Base-by-base conservation (phyloP, 331 rosid genomes). In the Quercus tomentella region DNA sequence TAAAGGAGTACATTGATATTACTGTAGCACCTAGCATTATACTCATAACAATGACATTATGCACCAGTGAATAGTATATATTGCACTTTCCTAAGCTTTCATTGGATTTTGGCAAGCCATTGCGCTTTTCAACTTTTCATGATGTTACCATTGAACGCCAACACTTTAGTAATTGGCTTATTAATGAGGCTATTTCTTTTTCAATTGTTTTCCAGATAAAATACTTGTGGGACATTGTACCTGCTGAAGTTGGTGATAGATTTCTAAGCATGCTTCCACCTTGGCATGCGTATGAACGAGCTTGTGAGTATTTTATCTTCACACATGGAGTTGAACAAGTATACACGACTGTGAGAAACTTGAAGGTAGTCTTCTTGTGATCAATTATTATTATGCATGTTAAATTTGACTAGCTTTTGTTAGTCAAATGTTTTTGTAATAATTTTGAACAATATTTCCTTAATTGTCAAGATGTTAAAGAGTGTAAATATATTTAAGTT, bases 271-370 rank as follows among this genome's bases (percentile, higher is more conserved):
- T 95, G 93, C 88, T 95, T 84, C 98, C 99, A 75, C 87, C 99
- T 57, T 95, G 99, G 99, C 99, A 95, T 82, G 98, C 98, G 14
- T 95, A 95, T 66, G 99, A 95, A 85, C 89, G 99, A 76, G 97
- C 97, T 79, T 65, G 80, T 58, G 99, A 91, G 88, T 95, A 95
- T 91, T 95, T 95, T 81, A 88, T 82, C 66, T 91, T 95, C 78
- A 85, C 98, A 3, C 20, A 35, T 14, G 99, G 99, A 77, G 63
- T 66, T 70, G 97, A 91, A 88, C 97, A 95, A 82, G 90, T 90
- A 31, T 95, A 95, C 88, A 89, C 98, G 49, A 88, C 86, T 7
- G 88, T 91, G 79, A 89, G 91, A 87, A 91, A 93, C 87, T 91
- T 95, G 81, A 95, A 95, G 98, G 99, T 95, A 86, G 31, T 83